Evolutionary conservation across 2,329 filamentous ascomycete genomes (phyloP), one percentile per base, ranked within the genome.

Genomic region (Botrytis pseudocinerea): DNA sequence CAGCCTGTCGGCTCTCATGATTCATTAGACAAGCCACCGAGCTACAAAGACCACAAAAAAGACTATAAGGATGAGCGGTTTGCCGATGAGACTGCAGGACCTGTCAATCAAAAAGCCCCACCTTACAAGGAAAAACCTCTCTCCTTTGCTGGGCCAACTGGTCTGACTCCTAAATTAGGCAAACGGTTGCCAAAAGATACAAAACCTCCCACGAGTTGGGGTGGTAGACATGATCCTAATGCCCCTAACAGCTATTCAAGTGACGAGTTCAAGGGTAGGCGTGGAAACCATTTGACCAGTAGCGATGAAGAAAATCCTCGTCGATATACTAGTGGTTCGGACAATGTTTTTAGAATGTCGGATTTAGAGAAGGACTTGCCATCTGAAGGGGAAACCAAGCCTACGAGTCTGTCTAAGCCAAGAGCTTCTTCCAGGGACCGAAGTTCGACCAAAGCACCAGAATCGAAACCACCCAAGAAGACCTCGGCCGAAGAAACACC

Each of bases 111-210:
- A 25, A 12, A 16, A 1, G 22, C 25, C 7, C 59, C 59, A 1
- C 10, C 2, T 16, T 62, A n/a, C 7, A 7, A 4, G 4, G 0
- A 0, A 14, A 14, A 38, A 3, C 32, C 59, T 7, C 22, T 6
- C 14, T 40, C 59, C 1, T 2, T 16, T 8, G 22, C 35, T 8
- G 7, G 7, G 22, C 12, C 60, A n/a, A 62, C 60, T 42, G 22
- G 22, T 40, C 35, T n/a, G 60, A 62, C 35, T n/a, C 35, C 25
- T 18, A 12, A 25, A 2, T 38, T 62, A 1, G 14, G 35, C 60
- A 3, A 2, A 18, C 16, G 20, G 20, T 22, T 40, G 22, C 35
- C 35, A 38, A 22, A 4, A 35, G 6, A 7, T 10, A 4, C 46
- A 22, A 18, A 10, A 6, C 10, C 48, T 25, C 4, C 12, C 22